A percentile compares a stretch with the other conserved stretches of the same genome.
Conservation (phyloP, 2,329 filamentous ascomycete species). For the Colletotrichum zoysiae region DNA sequence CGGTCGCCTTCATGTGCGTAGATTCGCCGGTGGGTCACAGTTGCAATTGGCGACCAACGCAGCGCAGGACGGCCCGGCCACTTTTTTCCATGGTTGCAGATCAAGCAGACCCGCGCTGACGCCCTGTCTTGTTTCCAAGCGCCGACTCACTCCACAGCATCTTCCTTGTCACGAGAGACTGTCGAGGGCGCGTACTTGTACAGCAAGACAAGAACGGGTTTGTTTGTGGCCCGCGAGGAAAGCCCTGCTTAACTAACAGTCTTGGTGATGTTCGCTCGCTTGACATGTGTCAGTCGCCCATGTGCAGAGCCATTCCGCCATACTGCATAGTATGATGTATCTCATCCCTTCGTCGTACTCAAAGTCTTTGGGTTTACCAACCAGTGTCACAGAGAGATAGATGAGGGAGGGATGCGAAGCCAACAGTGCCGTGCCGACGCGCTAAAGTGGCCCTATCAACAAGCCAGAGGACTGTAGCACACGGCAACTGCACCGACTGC, state of each 20-base stretch:
- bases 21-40: conserved; percentile 19
- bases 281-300: conserved; percentile 34
- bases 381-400: neutral
- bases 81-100: conserved; percentile 28
- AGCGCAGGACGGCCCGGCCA: conserved; percentile 2
- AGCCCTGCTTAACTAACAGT: conserved; percentile 27
- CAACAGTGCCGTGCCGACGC: conserved; percentile 1
- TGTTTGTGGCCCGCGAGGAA: conserved; percentile 11
- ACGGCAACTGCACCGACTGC: conserved; percentile 1
- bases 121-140: conserved; percentile 26
- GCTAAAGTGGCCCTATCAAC: conserved; percentile 17
- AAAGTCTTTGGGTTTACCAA: neutral
- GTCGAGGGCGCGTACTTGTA: conserved; percentile 13
- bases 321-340: neutral
- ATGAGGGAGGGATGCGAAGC: neutral
- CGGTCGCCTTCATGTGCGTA: neutral
- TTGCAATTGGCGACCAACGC: neutral
- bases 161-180: conserved; percentile 29
- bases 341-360: neutral
- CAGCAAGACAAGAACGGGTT: conserved; percentile 22
- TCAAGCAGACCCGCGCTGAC: conserved; percentile 26
- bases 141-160: conserved; percentile 18
- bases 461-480: conserved; percentile 14
- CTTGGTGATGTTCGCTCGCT: conserved; percentile 19
- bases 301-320: conserved; percentile 7